These are phyloP conservation scores for Puccinia triticina DNA, from an alignment of 1,284 basidiomycete genomes.

Conservation along the genomic window DNA sequence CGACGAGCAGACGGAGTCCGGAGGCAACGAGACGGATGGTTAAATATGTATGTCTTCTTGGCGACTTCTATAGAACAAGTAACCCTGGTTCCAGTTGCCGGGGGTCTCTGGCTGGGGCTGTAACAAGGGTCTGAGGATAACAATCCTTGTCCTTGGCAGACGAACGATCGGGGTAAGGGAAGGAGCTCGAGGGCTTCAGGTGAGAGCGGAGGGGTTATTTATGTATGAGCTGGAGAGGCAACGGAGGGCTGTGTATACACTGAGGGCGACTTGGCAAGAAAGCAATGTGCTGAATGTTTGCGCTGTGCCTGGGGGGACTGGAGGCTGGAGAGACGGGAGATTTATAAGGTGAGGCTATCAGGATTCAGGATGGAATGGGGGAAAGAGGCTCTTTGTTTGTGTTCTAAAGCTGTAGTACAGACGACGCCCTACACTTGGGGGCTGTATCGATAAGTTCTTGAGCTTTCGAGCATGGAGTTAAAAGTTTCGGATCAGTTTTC, in stretches of 20 bases:
- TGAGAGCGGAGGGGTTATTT: not conserved
- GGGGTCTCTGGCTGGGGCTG: not conserved
- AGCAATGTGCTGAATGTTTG: too few relatives aligned
- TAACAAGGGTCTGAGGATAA: not conserved
- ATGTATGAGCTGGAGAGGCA: not conserved
- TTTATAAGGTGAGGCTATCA: too few relatives aligned
- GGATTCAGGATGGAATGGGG: too few relatives aligned
- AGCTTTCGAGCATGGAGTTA: not conserved
- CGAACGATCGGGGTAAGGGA: not conserved
- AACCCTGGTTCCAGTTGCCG: not conserved
- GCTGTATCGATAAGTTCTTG: not conserved
- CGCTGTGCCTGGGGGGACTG: too few relatives aligned
- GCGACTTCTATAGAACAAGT: not conserved
- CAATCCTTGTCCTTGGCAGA: not conserved
- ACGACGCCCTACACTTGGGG: not conserved
- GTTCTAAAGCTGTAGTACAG: not conserved
- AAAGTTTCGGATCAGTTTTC: too few relatives aligned
- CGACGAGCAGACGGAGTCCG: not conserved
- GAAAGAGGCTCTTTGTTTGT: constrained; percentile 2
- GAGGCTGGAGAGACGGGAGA: not conserved
- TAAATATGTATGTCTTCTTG: too few relatives aligned
- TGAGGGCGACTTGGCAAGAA: not conserved
- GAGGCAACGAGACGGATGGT: not conserved
- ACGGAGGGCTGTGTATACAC: too few relatives aligned
- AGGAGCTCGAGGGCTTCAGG: not conserved